Evolutionary conservation across 2,329 filamentous ascomycete species (phyloP).

Genomic region (Aphanocladium album): DNA sequence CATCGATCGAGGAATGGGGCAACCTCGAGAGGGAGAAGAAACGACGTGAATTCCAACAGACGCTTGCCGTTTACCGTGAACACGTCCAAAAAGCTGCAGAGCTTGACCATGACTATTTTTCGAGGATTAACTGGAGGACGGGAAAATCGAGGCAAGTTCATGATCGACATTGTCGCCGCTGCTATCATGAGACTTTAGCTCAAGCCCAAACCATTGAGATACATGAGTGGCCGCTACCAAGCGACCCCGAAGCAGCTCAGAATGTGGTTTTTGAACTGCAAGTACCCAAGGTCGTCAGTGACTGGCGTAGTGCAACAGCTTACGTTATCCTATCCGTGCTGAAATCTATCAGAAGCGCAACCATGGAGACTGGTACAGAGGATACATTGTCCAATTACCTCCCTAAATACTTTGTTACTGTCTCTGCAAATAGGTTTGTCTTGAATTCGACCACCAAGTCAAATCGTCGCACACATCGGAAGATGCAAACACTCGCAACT

Average conservation of each 20-base stretch:
- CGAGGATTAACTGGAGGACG: neutral
- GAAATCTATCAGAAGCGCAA: neutral
- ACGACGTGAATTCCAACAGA: neutral
- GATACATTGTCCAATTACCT: neutral
- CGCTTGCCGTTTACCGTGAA: neutral
- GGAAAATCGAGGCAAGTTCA: neutral
- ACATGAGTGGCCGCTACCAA: conserved; percentile 7
- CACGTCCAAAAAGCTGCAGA: neutral
- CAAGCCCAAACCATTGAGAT: neutral
- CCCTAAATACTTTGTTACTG: neutral
- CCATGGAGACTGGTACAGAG: neutral
- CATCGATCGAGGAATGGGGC: neutral
- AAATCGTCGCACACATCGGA: neutral
- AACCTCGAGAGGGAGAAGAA: neutral
- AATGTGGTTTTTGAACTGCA: conserved; percentile 2
- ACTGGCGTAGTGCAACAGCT: neutral
- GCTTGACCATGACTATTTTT: neutral
- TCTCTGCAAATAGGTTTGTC: neutral
- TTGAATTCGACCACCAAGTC: conserved; percentile 9
- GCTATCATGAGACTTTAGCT: neutral
- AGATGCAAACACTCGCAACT: neutral
- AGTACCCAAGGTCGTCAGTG: neutral
- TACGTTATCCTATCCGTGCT: neutral
- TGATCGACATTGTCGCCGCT: neutral
- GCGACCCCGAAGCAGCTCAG: neutral